Conservation (phyloP, 177 flowering plant genomes). For the Tripterygium wilfordii region DNA sequence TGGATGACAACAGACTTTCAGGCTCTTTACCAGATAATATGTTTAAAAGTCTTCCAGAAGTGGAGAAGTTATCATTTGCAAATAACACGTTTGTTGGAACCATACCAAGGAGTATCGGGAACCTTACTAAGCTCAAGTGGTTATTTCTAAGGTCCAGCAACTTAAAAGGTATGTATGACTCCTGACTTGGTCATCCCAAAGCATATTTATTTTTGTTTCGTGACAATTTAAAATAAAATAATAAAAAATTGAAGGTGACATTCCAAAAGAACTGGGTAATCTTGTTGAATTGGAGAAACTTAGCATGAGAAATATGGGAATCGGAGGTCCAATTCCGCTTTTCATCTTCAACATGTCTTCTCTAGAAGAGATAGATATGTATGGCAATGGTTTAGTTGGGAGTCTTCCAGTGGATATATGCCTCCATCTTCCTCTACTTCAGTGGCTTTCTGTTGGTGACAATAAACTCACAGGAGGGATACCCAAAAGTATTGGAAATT, state of each 20-base stretch:
- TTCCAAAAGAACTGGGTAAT: not conserved
- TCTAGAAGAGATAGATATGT: not conserved
- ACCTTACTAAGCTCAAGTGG: not conserved
- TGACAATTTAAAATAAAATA: too few species aligned
- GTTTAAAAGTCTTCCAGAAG: slow-evolving; percentile 1
- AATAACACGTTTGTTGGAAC: not conserved
- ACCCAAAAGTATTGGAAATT: not conserved
- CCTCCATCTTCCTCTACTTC: not conserved
- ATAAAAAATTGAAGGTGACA: not conserved
- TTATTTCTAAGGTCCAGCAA: slow-evolving; percentile 9
- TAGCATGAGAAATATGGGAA: too few species aligned
- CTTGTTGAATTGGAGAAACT: not conserved
- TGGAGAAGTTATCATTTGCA: not conserved
- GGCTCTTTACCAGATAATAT: slow-evolving; percentile 9
- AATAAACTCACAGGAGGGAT: not conserved
- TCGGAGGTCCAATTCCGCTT: not conserved
- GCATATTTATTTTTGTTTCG: too few species aligned
- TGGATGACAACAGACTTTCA: not conserved
- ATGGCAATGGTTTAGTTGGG: not conserved
- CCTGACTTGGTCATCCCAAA: not conserved
- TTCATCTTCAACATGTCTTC: slow-evolving; percentile 4
- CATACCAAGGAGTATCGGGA: slow-evolving; percentile 14
- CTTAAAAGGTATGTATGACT: not conserved
- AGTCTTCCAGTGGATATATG: not conserved
- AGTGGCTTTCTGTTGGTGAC: not conserved